These are phyloP conservation scores for Agarophyton chilense DNA, from an alignment of 23 red algal species.

Conservation along the genomic window DNA sequence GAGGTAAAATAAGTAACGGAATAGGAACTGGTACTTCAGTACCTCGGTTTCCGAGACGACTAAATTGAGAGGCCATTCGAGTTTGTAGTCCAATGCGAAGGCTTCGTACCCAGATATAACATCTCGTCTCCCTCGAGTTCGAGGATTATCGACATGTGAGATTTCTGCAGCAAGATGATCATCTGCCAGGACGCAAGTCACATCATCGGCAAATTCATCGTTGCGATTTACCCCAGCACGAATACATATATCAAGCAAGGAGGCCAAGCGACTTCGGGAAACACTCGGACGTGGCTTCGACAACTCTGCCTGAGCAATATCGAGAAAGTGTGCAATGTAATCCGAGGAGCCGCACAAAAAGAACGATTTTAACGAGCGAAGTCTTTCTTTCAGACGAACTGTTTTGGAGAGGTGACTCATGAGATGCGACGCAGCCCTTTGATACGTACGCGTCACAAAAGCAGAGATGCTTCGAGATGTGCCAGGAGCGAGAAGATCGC, in stretches of 20 bases:
- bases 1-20: constrained; percentile 82
- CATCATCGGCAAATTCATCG: constrained; percentile 21
- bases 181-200: constrained; percentile 30
- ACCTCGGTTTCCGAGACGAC: constrained; percentile 74
- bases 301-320: constrained; percentile 56
- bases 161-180: constrained; percentile 53
- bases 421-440: constrained; percentile 26
- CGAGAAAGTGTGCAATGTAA: constrained; percentile 68
- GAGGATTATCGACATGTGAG: background rate
- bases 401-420: constrained; percentile 43
- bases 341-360: constrained; percentile 67
- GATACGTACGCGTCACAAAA: background rate
- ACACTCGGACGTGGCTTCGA: constrained; percentile 37
- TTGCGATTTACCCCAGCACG: constrained; percentile 17
- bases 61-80: constrained; percentile 73
- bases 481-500: constrained; percentile 15
- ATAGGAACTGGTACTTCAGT: constrained; percentile 94
- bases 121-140: background rate
- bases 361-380: constrained; percentile 49
- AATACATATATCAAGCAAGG: constrained; percentile 66
- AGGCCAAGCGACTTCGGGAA: constrained; percentile 42
- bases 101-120: constrained; percentile 77
- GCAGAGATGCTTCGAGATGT: constrained; percentile 16
- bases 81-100: constrained; percentile 72
- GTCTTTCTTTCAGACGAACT: constrained; percentile 22